Evolutionary conservation across 495 filamentous ascomycete genomes (phyloP), one percentile per base, ranked within the genome.

Genomic region (Penicillium paxilli): DNA sequence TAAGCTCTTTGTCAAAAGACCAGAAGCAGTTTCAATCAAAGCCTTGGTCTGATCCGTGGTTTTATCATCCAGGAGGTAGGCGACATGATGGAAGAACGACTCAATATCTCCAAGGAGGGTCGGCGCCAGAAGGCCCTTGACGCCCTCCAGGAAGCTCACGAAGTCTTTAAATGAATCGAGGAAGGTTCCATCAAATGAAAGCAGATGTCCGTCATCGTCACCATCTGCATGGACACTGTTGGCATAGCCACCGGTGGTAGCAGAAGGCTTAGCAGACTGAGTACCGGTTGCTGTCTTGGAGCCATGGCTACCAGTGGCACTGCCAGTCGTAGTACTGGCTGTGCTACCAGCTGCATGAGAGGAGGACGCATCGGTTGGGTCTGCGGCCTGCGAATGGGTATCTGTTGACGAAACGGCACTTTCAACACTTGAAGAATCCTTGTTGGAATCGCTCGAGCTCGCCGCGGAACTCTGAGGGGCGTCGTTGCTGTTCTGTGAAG

Each of bases 81-180:
- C 65, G 19, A 79, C 62, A 46, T 80, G 71, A 33, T 73, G 62
- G 40, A 81, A 67, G 46, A 81, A 74, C 12, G 71, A 71, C 16
- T 73, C 70, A n/a, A 81, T 54, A 52, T 74, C 65, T 44, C 60
- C 60, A 19, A 73, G 66, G 52, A 65, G 68, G 32, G 66, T 74
- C 16, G 68, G 66, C 8, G 71, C 67, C 9, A 80, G 68, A 25
- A 80, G 65, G 19, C 74, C 74, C 2, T 65, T 55, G 16, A 78
- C 35, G 7, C 77, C 72, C 32, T 57, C 55, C 8, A 82, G 51
- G 33, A 72, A 63, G 53, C 69, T 67, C 22, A 70, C 68, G 12
- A 80, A 44, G 57, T 80, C 78, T 21, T 68, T 53, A 47, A 64
- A 54, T 17, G 51, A 54, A 19, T 49, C 47, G 17, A 66, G 26